Evolutionary conservation across 2,329 filamentous ascomycete species (phyloP), one percentile per base, ranked within the genome.

Genomic region (Colletotrichum aenigma): DNA sequence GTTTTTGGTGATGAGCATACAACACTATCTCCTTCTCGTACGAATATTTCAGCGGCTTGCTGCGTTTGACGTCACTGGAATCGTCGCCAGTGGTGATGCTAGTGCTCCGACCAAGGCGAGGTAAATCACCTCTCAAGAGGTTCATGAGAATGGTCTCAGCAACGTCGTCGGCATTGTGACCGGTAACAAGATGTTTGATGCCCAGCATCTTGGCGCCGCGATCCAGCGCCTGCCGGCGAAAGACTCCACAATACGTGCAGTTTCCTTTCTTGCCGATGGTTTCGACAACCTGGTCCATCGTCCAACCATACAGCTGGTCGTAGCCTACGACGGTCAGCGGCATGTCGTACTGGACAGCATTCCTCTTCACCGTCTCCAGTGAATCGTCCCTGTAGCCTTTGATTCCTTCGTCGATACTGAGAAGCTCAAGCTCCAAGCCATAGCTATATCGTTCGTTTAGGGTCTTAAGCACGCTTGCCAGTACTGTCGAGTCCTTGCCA

Each of bases 21-120:
- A 99, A 89, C 21, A 99, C 97, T 79, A 99, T 99, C 83, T 99
- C 97, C 86, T 99, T 99, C 83, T 99, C 97, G 82, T 98, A 99
- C 2, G 96, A 96, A 83, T 98, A 99, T 84, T 99, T 98, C 61
- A 99, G 89, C 16, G 97, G 97, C 86, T 99, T 99, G 86, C 95
- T 98, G 78, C 97, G 91, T 87, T 98, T 97, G 78, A 98, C 96
- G 76, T 97, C 95, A 75, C 94, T 96, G n/a, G 90, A 91, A 36
- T 92, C 88, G 80, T 92, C 93, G 55, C 91, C 94, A 4, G 93
- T 99, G 16, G 98, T 89, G 79, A 99, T 98, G 79, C 92, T 97
- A 3, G 97, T 98, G 69, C 95, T 96, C 76, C 97, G 89, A 16
- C 96, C 95, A 13, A 99, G 86, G 34, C 97, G 92, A 1, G 97